A percentile compares a stretch with the other conserved stretches of the same genome.
These are phyloP conservation scores for Firmiana major DNA, from an alignment of 345 rosid species.

Conservation along the genomic window DNA sequence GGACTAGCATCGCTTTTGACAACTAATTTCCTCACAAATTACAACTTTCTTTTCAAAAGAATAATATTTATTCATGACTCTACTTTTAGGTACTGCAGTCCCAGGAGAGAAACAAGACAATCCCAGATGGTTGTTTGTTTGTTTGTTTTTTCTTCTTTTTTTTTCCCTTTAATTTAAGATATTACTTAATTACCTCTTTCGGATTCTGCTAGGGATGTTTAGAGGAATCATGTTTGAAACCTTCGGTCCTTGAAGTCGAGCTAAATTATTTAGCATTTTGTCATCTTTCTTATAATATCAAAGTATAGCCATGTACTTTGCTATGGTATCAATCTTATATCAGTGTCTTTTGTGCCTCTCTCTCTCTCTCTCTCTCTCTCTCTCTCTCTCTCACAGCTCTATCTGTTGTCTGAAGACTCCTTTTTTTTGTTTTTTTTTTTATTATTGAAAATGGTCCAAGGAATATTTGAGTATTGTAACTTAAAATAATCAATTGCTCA, in stretches of 20 bases:
- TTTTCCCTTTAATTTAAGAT: neutral
- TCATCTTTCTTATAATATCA: slow-evolving; percentile 14
- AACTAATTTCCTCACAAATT: neutral
- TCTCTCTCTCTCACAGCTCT: neutral
- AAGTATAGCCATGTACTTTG: slow-evolving; percentile 22
- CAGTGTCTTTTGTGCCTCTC: neutral
- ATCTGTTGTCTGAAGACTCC: neutral
- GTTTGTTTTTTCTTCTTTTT: neutral
- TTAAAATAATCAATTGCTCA: slow-evolving; percentile 9
- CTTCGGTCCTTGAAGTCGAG: slow-evolving; percentile 10
- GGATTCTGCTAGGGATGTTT: slow-evolving; percentile 10
- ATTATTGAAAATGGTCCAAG: slow-evolving; percentile 31
- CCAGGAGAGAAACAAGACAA: slow-evolving; percentile 11
- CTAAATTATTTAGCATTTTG: slow-evolving; percentile 20
- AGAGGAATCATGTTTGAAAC: slow-evolving; percentile 8
- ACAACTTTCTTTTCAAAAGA: neutral
- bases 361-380: neutral
- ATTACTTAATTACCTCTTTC: neutral
- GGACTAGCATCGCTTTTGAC: too few relatives aligned
- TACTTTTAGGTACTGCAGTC: slow-evolving; percentile 13
- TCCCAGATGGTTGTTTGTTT: neutral
- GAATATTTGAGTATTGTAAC: slow-evolving; percentile 25
- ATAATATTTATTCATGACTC: neutral
- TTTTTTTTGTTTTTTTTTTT: slow-evolving; percentile 10
- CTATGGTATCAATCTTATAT: slow-evolving; percentile 10